Evolutionary conservation across 2,329 filamentous ascomycete species (phyloP), one percentile per base, ranked within the genome.

Genomic region (Colletotrichum phormii): DNA sequence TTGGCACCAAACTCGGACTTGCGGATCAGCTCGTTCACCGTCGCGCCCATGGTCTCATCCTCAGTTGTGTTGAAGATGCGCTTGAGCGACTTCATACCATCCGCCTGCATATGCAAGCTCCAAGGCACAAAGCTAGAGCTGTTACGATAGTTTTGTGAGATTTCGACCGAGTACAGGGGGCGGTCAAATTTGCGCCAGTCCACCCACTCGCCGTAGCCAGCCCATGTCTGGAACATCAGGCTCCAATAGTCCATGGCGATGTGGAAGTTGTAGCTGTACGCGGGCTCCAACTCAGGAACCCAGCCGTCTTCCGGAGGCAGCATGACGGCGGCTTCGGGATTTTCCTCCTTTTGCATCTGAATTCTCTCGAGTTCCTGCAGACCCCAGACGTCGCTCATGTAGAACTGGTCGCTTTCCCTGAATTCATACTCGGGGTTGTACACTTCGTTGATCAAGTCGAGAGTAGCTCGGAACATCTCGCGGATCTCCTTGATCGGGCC

Each of bases 361-460:
- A 80, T 77, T 0, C 84, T 81, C 66, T 81, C 81, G 42, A 84
- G 81, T 73, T 85, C 83, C 69, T 86, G 83, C n/a, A 81, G 79
- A 12, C 79, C 85, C 77, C 80, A 86, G 13, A 86, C 71, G 55
- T 85, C 83, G 35, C 83, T 77, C 24, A 86, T 77, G 72, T 86
- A 86, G 71, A 80, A 82, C 75, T 86, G 85, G 71, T 86, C 85
- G 12, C 83, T 83, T 72, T 84, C 80, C 64, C 75, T 78, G 42
- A 80, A 79, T 18, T 79, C 72, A 57, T 78, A 81, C 5, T 77
- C 64, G 3, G 76, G 70, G 22, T 84, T 78, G 68, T 82, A 81
- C 1, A 82, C 81, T 12, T 78, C 77, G 42, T 79, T 75, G 61
- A 86, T 80, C 57, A 77, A 75, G 35, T 76, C 74, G 66, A 79